These are phyloP conservation scores for Pythium rishiriense DNA, from an alignment of 352 stramenopile genomes.

Conservation along the genomic window DNA sequence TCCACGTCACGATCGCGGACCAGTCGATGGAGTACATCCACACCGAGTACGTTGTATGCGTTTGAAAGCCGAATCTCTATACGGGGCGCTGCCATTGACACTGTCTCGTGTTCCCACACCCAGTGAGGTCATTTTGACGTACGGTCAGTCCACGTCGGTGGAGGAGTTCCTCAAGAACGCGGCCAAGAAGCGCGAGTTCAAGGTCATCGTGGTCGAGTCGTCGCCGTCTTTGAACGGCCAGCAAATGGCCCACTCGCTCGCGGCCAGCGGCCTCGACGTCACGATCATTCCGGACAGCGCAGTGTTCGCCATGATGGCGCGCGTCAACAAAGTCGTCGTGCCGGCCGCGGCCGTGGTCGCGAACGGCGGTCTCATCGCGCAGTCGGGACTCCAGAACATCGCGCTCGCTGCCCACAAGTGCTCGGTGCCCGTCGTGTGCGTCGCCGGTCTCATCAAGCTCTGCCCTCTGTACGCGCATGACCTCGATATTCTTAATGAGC, in stretches of 20 bases:
- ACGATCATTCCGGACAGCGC: conserved; percentile 97
- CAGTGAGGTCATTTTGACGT: conserved; percentile 96
- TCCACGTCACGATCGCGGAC: conserved; percentile 96
- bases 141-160: conserved; percentile 91
- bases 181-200: conserved; percentile 93
- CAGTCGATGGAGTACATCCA: conserved; percentile 97
- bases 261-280: conserved; percentile 90
- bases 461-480: conserved; percentile 98
- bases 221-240: conserved; percentile 93
- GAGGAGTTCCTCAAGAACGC: conserved; percentile 90
- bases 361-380: conserved; percentile 96
- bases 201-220: conserved; percentile 95
- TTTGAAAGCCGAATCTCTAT: background rate
- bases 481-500: conserved; percentile 94
- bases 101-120: background rate
- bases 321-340: conserved; percentile 98
- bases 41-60: conserved; percentile 73
- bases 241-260: conserved; percentile 85
- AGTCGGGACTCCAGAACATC: conserved; percentile 95
- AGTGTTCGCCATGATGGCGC: conserved; percentile 97
- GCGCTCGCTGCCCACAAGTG: conserved; percentile 95
- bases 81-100: no score
- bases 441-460: conserved; percentile 97
- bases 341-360: conserved; percentile 95
- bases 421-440: conserved; percentile 96